A percentile compares a stretch with the other conserved stretches of the same genome.
Conservation (phyloP, 768 basidiomycete genomes). For the Candolleomyces efflorescens region DNA sequence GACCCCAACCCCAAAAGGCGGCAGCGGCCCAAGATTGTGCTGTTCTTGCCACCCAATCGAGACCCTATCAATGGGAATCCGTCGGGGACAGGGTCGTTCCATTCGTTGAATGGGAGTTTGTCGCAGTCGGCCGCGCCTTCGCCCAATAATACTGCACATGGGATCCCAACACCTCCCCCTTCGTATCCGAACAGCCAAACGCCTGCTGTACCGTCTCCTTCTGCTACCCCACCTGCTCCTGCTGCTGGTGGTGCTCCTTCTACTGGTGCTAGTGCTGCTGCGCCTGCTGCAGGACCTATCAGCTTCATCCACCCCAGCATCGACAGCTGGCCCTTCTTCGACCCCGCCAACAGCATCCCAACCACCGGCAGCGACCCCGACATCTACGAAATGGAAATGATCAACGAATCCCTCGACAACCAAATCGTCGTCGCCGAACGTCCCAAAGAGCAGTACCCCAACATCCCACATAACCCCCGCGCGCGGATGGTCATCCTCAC, state of each 20-base stretch:
- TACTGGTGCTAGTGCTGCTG: conserved; percentile 36
- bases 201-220: neutral
- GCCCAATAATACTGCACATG: conserved; percentile 13
- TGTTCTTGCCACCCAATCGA: conserved; percentile 60
- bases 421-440: conserved; percentile 83
- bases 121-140: conserved; percentile 17
- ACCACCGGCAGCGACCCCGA: conserved; percentile 45
- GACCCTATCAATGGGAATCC: conserved; percentile 28
- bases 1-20: conserved; percentile 41
- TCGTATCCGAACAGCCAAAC: neutral
- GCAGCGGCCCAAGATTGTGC: conserved; percentile 56
- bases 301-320: conserved; percentile 58
- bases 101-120: neutral
- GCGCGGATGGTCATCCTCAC: conserved; percentile 77
- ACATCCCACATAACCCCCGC: conserved; percentile 45
- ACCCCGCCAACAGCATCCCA: conserved; percentile 25
- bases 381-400: conserved; percentile 86
- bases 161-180: neutral
- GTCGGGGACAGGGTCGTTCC: neutral
- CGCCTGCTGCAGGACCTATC: conserved; percentile 54
- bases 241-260: conserved; percentile 7
- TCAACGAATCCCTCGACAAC: conserved; percentile 80
- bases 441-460: conserved; percentile 51
- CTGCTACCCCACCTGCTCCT: too few relatives aligned
- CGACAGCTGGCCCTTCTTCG: conserved; percentile 35